Evolutionary conservation across 2,329 filamentous ascomycete genomes (phyloP), one percentile per base, ranked within the genome.

Genomic region (Fusarium floridanum): DNA sequence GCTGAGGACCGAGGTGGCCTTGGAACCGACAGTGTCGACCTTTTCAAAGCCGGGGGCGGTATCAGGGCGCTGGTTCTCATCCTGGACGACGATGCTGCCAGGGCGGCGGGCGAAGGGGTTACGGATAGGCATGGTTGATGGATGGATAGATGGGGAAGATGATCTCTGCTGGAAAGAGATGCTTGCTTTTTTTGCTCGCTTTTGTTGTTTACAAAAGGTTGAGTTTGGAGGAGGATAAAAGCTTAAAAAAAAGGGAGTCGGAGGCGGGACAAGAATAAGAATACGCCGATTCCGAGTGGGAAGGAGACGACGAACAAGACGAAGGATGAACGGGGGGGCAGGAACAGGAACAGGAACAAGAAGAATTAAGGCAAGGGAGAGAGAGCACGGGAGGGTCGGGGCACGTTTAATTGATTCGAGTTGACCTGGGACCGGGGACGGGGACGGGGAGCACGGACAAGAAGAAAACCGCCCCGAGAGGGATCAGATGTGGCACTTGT

Each of bases 101-200:
- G 88, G 84, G 63, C 90, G 91, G 78, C 90, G 89, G 66, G 88
- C 85, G 81, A 95, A 93, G 34, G 92, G 91, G 82, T 94, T 95
- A 76, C 93, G 91, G 80, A 94, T 93, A 72, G 91, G 89, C 92
- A 94, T 94, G 68, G 75, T 59, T 85, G 69, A 56, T 65, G 50
- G 64, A 67, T 34, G 57, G 68, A 59, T 61, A 16, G 43, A 34
- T 34, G 36, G 36, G 36, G 6, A 16, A 37, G 62, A 60, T 53
- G 64, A 69, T n/a, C 43, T 66, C 63, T 55, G 50, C 34, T 55
- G 32, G 20, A 48, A 57, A 55, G 34, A 24, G 60, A 69, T 66
- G 66, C 32, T 24, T 66, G 66, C 32, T 24, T 59, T 64, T 62
- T 61, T 50, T 72, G 45, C 24, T 50, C 16, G 45, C 27, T 32